A percentile compares a stretch with the other conserved stretches of the same genome.
These are phyloP conservation scores for Aspergillus sp. DNA, from an alignment of 2,329 filamentous ascomycete species.

Conservation along the genomic window DNA sequence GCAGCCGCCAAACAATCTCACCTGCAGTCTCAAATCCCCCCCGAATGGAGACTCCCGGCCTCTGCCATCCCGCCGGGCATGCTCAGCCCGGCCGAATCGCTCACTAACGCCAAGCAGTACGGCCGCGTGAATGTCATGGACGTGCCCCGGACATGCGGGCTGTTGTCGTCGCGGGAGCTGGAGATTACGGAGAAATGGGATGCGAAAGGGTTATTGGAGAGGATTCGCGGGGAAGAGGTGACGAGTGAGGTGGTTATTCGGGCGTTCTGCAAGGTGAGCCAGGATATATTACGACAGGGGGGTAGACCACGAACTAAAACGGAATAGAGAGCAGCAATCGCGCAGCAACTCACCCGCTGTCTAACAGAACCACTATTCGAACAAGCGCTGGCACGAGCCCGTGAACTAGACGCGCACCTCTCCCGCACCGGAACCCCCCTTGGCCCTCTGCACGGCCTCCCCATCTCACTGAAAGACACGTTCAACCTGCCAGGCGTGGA, in stretches of 20 bases:
- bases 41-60: not conserved
- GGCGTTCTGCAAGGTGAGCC: slow-evolving; percentile 45
- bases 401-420: slow-evolving; percentile 41
- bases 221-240: slow-evolving; percentile 19
- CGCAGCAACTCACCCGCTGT: slow-evolving; percentile 40
- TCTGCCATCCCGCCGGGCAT: not conserved
- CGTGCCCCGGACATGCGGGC: slow-evolving; percentile 19
- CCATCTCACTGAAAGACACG: slow-evolving; percentile 47
- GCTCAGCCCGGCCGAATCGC: not conserved
- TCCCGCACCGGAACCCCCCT: slow-evolving; percentile 34
- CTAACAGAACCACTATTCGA: slow-evolving; percentile 48
- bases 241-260: slow-evolving; percentile 35
- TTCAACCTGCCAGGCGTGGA: slow-evolving; percentile 44
- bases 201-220: slow-evolving; percentile 19
- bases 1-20: not conserved
- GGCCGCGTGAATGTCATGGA: not conserved
- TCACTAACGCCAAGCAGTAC: slow-evolving; percentile 1
- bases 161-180: slow-evolving; percentile 42
- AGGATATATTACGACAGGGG: too few species aligned
- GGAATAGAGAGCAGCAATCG: slow-evolving; percentile 28
- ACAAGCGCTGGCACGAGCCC: slow-evolving; percentile 41
- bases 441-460: slow-evolving; percentile 57
- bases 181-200: slow-evolving; percentile 42
- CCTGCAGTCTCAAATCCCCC: not conserved
- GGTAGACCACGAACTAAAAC: not conserved